Conservation (phyloP, 2,329 filamentous ascomycete genomes). For the Cladosporium sp. region DNA sequence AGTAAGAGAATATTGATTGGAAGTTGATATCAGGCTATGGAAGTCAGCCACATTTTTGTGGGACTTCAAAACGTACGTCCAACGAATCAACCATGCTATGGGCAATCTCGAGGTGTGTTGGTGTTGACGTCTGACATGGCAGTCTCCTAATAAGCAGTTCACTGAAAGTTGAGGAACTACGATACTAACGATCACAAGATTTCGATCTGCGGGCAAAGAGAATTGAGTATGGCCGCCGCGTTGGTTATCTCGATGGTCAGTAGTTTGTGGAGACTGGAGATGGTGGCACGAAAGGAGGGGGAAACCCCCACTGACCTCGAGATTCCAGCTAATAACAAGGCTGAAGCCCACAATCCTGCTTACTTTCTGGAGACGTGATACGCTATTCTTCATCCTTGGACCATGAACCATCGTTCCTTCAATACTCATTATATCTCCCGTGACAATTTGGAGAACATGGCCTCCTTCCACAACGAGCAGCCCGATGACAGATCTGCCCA, state of each 20-base stretch:
- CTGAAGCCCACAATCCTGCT: neutral
- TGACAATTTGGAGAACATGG: neutral
- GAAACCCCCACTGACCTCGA: neutral
- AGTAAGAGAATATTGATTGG: neutral
- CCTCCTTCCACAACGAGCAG: neutral
- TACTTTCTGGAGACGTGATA: conserved; percentile 7
- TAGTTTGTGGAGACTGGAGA: no score
- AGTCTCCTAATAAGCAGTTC: neutral
- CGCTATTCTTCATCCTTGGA: neutral
- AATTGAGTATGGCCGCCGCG: no score
- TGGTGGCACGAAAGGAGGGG: neutral
- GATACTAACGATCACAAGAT: no score
- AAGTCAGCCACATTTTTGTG: neutral
- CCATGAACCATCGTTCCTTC: neutral
- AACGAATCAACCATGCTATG: neutral
- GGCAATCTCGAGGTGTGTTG: neutral
- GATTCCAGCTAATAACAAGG: neutral
- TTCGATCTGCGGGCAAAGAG: no score
- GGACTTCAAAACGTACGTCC: neutral
- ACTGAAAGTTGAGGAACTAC: no score
- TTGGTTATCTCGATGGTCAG: no score
- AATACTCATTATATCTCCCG: neutral
- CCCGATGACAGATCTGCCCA: neutral
- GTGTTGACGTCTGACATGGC: neutral
- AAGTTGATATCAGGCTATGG: no score